These are phyloP conservation scores for Ustilago crameri DNA, from an alignment of 1,284 basidiomycete genomes.

Conservation along the genomic window DNA sequence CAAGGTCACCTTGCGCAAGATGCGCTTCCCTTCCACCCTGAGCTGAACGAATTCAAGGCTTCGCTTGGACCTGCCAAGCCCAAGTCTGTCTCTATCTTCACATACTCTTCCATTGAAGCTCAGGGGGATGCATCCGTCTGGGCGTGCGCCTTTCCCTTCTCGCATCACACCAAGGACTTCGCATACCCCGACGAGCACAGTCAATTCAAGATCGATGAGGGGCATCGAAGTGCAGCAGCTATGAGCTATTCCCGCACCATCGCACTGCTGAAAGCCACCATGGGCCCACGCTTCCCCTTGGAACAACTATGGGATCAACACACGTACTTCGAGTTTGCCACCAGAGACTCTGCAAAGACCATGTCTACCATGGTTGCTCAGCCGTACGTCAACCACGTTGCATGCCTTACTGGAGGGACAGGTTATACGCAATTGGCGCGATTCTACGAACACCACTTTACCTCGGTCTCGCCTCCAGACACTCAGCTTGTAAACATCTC, in stretches of 20 bases:
- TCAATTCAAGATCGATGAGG: slow-evolving; percentile 1
- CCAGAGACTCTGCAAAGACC: slow-evolving; percentile 27
- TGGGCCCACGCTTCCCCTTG: slow-evolving; percentile 39
- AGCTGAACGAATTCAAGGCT: slow-evolving; percentile 18
- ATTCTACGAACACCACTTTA: slow-evolving; percentile 43
- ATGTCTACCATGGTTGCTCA: slow-evolving; percentile 41
- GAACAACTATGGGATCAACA: slow-evolving; percentile 45
- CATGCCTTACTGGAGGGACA: slow-evolving; percentile 37
- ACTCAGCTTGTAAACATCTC: slow-evolving; percentile 24
- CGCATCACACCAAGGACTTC: slow-evolving; percentile 33
- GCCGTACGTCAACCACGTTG: slow-evolving; percentile 40
- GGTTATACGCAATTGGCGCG: slow-evolving; percentile 19
- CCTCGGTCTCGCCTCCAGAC: slow-evolving; percentile 22
- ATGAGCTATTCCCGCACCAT: slow-evolving; percentile 36
- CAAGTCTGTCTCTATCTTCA: slow-evolving; percentile 19
- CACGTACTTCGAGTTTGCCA: slow-evolving; percentile 38
- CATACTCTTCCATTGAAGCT: slow-evolving; percentile 11
- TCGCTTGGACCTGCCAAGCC: slow-evolving; percentile 23
- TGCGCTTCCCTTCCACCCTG: slow-evolving; percentile 32
- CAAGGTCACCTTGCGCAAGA: slow-evolving; percentile 12
- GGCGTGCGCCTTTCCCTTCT: slow-evolving; percentile 41
- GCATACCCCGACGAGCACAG: background rate
- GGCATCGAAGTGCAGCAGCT: slow-evolving; percentile 25
- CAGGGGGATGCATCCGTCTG: slow-evolving; percentile 16
- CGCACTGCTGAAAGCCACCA: slow-evolving; percentile 17